Base-by-base conservation (phyloP, 2,329 filamentous ascomycete species). In the Colletotrichum shisoi region DNA sequence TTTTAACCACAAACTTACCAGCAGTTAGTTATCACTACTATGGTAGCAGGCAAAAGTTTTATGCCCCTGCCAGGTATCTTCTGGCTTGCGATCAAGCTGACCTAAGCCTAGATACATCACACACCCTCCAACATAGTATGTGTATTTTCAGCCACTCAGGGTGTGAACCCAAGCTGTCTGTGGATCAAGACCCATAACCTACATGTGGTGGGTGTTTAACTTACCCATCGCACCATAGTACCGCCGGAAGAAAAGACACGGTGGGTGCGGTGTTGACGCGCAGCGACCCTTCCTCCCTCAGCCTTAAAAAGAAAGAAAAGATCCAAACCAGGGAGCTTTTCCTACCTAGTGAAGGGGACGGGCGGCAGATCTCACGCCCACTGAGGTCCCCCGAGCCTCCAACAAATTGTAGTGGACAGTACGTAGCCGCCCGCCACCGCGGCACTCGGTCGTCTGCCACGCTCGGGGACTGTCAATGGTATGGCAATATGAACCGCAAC, bases 301-400 rank as follows among this genome's bases (percentile, higher is more conserved):
- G 40, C 34, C 45, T 37, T 34, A 37, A 19, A 3, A 44, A 7
- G n/a, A 44, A 37, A 52, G 11, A 37, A 19, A 8, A 46, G n/a
- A 59, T 19, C 53, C 42, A 46, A 63, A 54, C 61, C 64, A 64
- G 64, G 53, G 54, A 56, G 64, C 57, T 48, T 63, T 64, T 54
- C 21, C 24, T 54, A 67, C 64, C 27, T 8, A 34, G 31, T 34
- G 8, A 9, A 34, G 8, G 61, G 64, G 64, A 59, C 53, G 54
- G 31, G 48, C 61, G 48, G 60, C 48, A 59, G 64, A 67, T 59
- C 60, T 54, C 49, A 54, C 42, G 52, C 34, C 53, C 24, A 48
- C 40, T 24, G 27, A 46, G 44, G 21, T n/a, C 34, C 49, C 31
- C 24, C 45, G 13, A 13, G 31, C 13, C 34, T 12, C 15, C 31